Conservation (phyloP, 129 eudicot genomes). For the Artemisia annua region DNA sequence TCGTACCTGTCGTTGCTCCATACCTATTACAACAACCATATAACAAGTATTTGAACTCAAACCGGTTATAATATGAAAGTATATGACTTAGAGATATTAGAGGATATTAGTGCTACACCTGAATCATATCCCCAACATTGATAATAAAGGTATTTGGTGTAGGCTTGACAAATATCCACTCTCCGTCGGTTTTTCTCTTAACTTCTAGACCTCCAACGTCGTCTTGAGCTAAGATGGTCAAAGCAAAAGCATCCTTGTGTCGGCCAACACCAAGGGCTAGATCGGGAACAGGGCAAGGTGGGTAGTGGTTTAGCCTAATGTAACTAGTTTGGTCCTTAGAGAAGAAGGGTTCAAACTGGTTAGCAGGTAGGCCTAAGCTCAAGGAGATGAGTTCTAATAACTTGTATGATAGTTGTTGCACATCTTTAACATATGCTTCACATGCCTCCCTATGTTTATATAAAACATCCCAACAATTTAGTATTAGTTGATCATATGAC, state of each 20-base stretch:
- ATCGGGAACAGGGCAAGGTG: constrained; percentile 60
- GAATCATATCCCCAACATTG: constrained; percentile 67
- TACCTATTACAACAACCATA: constrained; percentile 30
- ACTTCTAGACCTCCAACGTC: constrained; percentile 76
- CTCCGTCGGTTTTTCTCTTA: constrained; percentile 61
- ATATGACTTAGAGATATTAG: background rate
- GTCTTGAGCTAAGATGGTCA: constrained; percentile 68
- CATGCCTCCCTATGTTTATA: constrained; percentile 39
- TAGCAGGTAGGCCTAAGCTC: constrained; percentile 44
- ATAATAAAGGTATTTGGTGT: constrained; percentile 53
- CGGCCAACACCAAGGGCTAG: constrained; percentile 70
- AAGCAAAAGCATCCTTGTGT: constrained; percentile 67
- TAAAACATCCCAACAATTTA: too few relatives aligned
- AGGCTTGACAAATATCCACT: constrained; percentile 66
- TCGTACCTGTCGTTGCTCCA: constrained; percentile 70
- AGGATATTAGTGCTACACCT: constrained; percentile 42
- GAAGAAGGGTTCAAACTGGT: constrained; percentile 44
- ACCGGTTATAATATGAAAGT: background rate
- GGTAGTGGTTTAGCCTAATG: constrained; percentile 54
- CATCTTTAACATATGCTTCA: constrained; percentile 43
- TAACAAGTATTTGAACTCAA: background rate
- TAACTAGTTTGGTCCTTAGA: constrained; percentile 40
- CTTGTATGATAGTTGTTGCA: constrained; percentile 43
- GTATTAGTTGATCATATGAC: too few relatives aligned
- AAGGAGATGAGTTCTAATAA: constrained; percentile 47